phyloP scores from a whole-genome alignment of 345 rosid species.

The Brassica incana region DNA sequence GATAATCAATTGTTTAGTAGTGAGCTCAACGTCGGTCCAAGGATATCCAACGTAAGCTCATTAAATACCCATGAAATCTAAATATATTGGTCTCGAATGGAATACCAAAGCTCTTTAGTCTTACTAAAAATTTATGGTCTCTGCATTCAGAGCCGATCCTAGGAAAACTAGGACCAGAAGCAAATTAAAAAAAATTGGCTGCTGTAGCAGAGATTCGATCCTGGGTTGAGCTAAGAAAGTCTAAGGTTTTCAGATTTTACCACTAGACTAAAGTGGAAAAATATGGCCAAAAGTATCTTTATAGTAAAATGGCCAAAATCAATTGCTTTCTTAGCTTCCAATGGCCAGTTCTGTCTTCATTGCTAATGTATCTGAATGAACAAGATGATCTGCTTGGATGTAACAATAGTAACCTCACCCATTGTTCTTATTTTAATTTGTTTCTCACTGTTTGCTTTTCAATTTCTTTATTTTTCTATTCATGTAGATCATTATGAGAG shows the following conservation, averaged over 20 bases:
- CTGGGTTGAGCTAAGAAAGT: no score
- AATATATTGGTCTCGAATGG: not conserved
- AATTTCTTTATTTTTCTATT: not conserved
- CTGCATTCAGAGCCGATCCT: not conserved
- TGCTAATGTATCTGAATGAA: not conserved
- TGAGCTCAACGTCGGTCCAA: not conserved
- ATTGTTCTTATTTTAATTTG: no score
- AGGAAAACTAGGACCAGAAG: no score
- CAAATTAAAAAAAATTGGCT: no score
- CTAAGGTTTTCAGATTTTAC: no score
- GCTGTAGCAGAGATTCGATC: no score
- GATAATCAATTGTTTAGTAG: not conserved
- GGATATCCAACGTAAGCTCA: not conserved
- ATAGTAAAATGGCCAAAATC: no score
- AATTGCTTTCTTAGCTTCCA: no score
- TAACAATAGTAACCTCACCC: no score
- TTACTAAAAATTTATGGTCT: not conserved
- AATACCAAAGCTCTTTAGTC: not conserved
- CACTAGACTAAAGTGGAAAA: no score
- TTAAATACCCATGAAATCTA: conserved; percentile 8
- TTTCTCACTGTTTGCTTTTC: not conserved
- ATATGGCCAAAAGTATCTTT: no score
- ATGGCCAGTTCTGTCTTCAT: not conserved
- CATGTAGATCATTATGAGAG: not conserved
- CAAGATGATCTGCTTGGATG: no score